Percentiles rank a stretch among this genome's conserved stretches.
Conservation (phyloP, 2,329 filamentous ascomycete species). For the Colletotrichum noveboracense region DNA sequence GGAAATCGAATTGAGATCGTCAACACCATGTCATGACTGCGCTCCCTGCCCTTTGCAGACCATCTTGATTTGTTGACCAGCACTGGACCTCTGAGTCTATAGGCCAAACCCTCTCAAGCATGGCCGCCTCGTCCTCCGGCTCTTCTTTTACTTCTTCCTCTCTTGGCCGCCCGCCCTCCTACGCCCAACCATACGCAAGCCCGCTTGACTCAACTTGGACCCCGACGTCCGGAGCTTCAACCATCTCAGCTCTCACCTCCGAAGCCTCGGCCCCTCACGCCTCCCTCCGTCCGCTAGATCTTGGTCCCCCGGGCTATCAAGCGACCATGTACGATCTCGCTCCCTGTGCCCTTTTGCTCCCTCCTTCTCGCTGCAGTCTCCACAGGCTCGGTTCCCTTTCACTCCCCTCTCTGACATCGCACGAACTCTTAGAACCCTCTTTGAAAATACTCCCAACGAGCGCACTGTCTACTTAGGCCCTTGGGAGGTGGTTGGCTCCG, state of each 20-base stretch:
- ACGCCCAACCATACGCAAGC: conserved; percentile 46
- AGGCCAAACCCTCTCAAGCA: conserved; percentile 29
- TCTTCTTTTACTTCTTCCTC: conserved; percentile 55
- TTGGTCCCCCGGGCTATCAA: conserved; percentile 58
- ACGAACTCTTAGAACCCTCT: conserved; percentile 47
- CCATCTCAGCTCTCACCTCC: conserved; percentile 45
- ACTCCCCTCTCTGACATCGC: conserved; percentile 5
- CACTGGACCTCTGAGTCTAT: not conserved
- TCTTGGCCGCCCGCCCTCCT: conserved; percentile 44
- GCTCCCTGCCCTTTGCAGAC: not conserved
- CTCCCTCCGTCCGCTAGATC: conserved; percentile 50
- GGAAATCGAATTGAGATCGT: not conserved
- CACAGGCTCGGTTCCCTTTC: not conserved
- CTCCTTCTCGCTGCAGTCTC: not conserved
- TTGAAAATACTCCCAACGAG: conserved; percentile 53
- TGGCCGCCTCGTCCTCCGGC: conserved; percentile 47
- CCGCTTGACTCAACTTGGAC: conserved; percentile 52
- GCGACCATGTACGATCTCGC: conserved; percentile 52
- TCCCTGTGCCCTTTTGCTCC: not conserved
- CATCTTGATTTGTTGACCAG: conserved; percentile 7
- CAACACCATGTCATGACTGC: conserved; percentile 2
- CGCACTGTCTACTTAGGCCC: conserved; percentile 58
- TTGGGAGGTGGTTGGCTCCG: conserved; percentile 54
- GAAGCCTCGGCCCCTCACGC: conserved; percentile 45
- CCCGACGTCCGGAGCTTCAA: conserved; percentile 47